These are phyloP conservation scores for Physaria fendleri DNA, from an alignment of 345 rosid genomes.

Conservation along the genomic window DNA sequence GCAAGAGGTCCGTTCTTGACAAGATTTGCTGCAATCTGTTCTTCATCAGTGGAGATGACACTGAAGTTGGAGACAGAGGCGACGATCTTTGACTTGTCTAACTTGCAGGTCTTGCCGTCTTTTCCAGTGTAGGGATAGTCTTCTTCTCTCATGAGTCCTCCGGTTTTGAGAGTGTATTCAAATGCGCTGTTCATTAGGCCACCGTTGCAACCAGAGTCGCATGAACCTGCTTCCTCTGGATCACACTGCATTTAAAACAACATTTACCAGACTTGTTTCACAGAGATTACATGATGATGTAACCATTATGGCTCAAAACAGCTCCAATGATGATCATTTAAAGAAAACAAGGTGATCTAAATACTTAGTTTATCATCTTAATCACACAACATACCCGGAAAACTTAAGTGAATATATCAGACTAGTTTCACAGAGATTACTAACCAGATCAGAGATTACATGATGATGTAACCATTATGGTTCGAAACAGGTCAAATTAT, in stretches of 20 bases:
- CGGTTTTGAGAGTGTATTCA: conserved; percentile 77
- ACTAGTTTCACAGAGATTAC: too few relatives aligned
- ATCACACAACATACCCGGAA: background rate
- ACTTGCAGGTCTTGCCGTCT: conserved; percentile 59
- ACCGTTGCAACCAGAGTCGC: conserved; percentile 91
- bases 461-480: background rate
- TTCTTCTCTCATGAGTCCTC: conserved; percentile 85
- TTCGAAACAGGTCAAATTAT: background rate
- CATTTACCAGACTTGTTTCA: background rate
- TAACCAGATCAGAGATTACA: background rate
- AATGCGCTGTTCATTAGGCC: conserved; percentile 90
- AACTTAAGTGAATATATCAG: too few relatives aligned
- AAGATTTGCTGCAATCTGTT: conserved; percentile 92
- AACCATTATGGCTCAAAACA: background rate
- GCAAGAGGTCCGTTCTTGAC: conserved; percentile 78
- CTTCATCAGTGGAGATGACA: conserved; percentile 75
- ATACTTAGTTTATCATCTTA: background rate
- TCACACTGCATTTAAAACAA: conserved; percentile 54
- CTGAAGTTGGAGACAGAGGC: conserved; percentile 85
- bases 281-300: background rate
- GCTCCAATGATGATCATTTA: background rate
- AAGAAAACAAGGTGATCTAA: background rate
- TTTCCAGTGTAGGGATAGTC: conserved; percentile 88
- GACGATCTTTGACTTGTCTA: conserved; percentile 74
- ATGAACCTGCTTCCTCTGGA: conserved; percentile 67